phyloP scores from a whole-genome alignment of 768 basidiomycete genomes.

The Tephrocybe rancida region DNA sequence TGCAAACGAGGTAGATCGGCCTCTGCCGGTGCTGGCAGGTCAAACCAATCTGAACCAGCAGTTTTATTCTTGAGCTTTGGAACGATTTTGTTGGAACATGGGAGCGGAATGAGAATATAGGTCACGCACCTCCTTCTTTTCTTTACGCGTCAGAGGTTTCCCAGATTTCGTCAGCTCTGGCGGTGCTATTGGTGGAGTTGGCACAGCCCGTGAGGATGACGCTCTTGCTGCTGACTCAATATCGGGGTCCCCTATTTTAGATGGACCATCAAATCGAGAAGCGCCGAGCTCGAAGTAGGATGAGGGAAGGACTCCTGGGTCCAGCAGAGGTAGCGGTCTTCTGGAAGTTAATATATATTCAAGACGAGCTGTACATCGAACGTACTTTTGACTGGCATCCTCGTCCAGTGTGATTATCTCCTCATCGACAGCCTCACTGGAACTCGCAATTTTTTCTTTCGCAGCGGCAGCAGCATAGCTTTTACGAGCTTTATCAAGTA shows the following conservation, averaged over 20 bases:
- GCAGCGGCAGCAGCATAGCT: conserved; percentile 40
- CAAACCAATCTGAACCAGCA: conserved; percentile 84
- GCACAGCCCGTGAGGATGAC: conserved; percentile 48
- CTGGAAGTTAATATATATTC: background rate
- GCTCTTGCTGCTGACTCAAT: conserved; percentile 53
- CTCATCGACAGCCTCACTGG: conserved; percentile 42
- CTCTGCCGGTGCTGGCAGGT: conserved; percentile 81
- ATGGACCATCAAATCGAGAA: conserved; percentile 43
- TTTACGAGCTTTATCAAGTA: conserved; percentile 63
- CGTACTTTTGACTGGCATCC: conserved; percentile 38
- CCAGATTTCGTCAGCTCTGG: conserved; percentile 62
- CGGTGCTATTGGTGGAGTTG: conserved; percentile 65
- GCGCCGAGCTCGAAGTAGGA: conserved; percentile 64
- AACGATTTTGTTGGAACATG: conserved; percentile 1
- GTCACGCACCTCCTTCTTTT: conserved; percentile 64
- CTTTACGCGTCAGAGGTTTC: conserved; percentile 69
- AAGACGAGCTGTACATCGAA: conserved; percentile 2
- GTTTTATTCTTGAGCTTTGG: conserved; percentile 70
- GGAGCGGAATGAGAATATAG: background rate
- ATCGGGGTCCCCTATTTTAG: conserved; percentile 62
- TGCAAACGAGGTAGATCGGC: conserved; percentile 78
- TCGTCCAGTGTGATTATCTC: conserved; percentile 55
- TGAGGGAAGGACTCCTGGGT: conserved; percentile 64
- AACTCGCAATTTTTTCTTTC: conserved; percentile 26
- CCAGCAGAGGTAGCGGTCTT: conserved; percentile 63